Conservation (phyloP, 129 eudicot genomes). For the Erigeron canadensis region DNA sequence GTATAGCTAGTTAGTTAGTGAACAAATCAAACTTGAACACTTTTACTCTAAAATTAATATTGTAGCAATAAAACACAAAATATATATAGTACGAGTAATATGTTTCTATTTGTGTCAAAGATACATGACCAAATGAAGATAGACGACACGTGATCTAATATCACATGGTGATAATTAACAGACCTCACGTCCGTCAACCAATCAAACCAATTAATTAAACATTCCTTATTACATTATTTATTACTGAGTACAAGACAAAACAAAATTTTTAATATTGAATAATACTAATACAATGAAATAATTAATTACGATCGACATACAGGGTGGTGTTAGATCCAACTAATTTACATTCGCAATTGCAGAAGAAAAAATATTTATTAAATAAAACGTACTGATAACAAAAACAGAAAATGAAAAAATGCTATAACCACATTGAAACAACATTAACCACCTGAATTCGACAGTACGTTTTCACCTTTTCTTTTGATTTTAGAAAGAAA, state of each 20-base stretch:
- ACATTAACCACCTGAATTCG: no score
- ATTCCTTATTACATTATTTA: neutral
- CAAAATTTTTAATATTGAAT: no score
- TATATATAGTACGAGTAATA: no score
- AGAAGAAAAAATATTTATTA: no score
- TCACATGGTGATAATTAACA: neutral
- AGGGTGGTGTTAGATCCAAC: no score
- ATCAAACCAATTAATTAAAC: slow-evolving; percentile 10
- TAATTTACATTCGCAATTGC: no score
- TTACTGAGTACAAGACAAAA: no score
- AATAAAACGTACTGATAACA: no score
- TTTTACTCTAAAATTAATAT: neutral
- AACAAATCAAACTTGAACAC: slow-evolving; percentile 15
- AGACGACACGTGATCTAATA: slow-evolving; percentile 14
- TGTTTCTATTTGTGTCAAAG: slow-evolving; percentile 5
- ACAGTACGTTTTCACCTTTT: no score
- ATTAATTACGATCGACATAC: neutral
- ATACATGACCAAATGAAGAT: slow-evolving; percentile 7
- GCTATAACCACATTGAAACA: neutral
- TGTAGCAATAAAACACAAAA: neutral
- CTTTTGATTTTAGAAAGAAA: no score
- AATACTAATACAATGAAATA: neutral
- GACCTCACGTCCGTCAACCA: slow-evolving; percentile 9
- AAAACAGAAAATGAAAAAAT: neutral
- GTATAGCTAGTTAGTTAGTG: no score